These are phyloP conservation scores for Neoconidiobolus thromboides DNA, from an alignment of 371 early-diverging fungal species.

Conservation along the genomic window DNA sequence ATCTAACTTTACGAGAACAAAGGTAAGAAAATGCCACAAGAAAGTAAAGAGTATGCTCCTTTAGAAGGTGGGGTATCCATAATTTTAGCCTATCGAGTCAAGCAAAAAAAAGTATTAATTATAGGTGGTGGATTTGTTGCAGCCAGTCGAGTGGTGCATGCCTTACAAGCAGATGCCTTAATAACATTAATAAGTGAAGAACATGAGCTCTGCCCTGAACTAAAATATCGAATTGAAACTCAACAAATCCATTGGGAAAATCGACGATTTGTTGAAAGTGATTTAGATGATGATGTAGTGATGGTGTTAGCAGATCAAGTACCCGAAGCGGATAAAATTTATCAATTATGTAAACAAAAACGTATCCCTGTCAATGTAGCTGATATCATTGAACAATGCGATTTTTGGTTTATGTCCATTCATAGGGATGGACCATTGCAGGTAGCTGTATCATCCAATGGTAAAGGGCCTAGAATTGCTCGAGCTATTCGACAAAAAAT, in stretches of 20 bases:
- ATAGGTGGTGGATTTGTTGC: conserved; percentile 71
- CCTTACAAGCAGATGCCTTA: conserved; percentile 57
- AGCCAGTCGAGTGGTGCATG: conserved; percentile 56
- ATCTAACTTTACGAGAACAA: too few relatives aligned
- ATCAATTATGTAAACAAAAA: conserved; percentile 22
- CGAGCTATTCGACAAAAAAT: conserved; percentile 51
- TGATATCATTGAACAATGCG: conserved; percentile 73
- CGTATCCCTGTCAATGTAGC: conserved; percentile 83
- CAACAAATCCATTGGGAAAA: conserved; percentile 39
- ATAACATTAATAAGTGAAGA: conserved; percentile 50
- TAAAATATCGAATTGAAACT: conserved; percentile 26
- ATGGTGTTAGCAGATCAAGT: conserved; percentile 60
- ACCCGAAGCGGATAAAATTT: not conserved
- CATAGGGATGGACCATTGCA: conserved; percentile 67
- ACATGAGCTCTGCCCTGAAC: conserved; percentile 36
- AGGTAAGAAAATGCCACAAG: too few relatives aligned
- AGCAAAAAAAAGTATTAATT: conserved; percentile 44
- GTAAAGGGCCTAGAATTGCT: conserved; percentile 71
- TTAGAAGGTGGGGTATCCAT: conserved; percentile 44
- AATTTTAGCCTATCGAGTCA: conserved; percentile 56
- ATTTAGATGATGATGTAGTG: conserved; percentile 23
- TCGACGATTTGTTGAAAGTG: conserved; percentile 30
- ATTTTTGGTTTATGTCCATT: conserved; percentile 81
- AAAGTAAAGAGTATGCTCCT: too few relatives aligned
- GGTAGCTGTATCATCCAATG: conserved; percentile 78